Percentiles rank a stretch among this genome's conserved stretches.
phyloP scores from a whole-genome alignment of 2,329 filamentous ascomycete genomes.

The Neofusicoccum cordaticola region DNA sequence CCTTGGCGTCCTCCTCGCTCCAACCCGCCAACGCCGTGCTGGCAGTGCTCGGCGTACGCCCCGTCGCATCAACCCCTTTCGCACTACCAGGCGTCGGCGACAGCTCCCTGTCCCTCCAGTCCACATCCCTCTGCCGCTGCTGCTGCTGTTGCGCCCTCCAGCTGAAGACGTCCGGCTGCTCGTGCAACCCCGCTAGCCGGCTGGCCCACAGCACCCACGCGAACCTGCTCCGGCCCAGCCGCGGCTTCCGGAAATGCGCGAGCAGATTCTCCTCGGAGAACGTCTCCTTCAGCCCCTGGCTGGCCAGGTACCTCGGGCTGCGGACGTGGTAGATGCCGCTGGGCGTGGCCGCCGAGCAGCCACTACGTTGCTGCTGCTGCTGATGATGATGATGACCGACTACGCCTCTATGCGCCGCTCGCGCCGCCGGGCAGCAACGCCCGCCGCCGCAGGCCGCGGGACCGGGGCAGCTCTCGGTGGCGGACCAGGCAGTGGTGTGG shows the following conservation, averaged over 20 bases:
- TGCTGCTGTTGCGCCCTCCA: neutral
- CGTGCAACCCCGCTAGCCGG: slow-evolving; percentile 27
- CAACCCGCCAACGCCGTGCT: neutral
- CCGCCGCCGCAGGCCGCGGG: neutral
- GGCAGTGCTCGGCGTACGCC: neutral
- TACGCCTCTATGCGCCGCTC: neutral
- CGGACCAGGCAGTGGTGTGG: slow-evolving; percentile 6
- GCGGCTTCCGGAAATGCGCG: slow-evolving; percentile 28
- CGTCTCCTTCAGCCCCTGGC: slow-evolving; percentile 29
- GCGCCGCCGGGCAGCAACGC: neutral
- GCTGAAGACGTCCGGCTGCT: neutral
- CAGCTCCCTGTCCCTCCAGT: neutral
- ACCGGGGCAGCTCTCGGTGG: neutral
- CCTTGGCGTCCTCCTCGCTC: neutral
- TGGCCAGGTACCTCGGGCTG: slow-evolving; percentile 27
- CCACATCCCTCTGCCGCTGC: neutral
- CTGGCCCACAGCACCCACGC: slow-evolving; percentile 40
- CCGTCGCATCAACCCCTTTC: neutral
- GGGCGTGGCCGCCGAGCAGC: neutral
- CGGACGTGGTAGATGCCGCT: slow-evolving; percentile 6
- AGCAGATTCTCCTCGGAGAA: slow-evolving; percentile 37
- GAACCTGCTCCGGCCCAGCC: slow-evolving; percentile 28
- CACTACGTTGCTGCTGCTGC: neutral
- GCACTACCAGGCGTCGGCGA: neutral
- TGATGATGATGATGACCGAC: neutral